Evolutionary conservation across 2,329 filamentous ascomycete species (phyloP).

Genomic region (Dryadomyces quercivorus): DNA sequence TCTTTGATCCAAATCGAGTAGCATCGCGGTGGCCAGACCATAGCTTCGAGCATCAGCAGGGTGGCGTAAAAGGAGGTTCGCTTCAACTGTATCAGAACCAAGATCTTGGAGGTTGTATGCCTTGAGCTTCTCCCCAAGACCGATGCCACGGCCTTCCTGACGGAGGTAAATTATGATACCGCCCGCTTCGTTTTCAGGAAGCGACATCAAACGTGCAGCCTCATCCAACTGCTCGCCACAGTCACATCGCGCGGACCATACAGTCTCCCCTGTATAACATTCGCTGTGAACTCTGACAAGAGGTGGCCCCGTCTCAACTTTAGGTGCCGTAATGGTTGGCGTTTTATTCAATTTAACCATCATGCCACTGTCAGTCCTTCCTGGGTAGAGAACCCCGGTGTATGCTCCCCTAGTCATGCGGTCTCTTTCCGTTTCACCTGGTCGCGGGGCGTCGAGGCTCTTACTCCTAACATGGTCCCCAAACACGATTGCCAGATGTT

Average conservation of each 20-base stretch:
- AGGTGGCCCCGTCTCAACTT: slow-evolving; percentile 33
- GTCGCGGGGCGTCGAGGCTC: slow-evolving; percentile 56
- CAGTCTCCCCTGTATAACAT: slow-evolving; percentile 97
- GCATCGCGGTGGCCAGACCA: slow-evolving; percentile 89
- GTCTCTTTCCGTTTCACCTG: slow-evolving; percentile 75
- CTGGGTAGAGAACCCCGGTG: slow-evolving; percentile 74
- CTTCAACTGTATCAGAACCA: slow-evolving; percentile 94
- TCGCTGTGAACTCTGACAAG: slow-evolving; percentile 94
- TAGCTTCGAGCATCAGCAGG: slow-evolving; percentile 93
- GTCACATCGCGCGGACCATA: slow-evolving; percentile 95
- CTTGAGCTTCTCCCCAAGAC: slow-evolving; percentile 88
- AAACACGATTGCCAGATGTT: slow-evolving; percentile 95
- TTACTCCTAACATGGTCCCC: slow-evolving; percentile 69
- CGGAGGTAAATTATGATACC: slow-evolving; percentile 93
- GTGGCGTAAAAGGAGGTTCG: slow-evolving; percentile 80
- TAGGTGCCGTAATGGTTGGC: neutral
- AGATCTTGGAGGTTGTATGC: slow-evolving; percentile 96
- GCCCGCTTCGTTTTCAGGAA: slow-evolving; percentile 50
- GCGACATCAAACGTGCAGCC: slow-evolving; percentile 82
- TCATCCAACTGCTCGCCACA: slow-evolving; percentile 97
- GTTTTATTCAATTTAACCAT: slow-evolving; percentile 2
- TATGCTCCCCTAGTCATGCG: slow-evolving; percentile 94
- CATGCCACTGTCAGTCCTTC: slow-evolving; percentile 63
- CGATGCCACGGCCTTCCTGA: slow-evolving; percentile 92
- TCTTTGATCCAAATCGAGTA: slow-evolving; percentile 68